Percentiles rank a stretch among this genome's conserved stretches.
phyloP scores from a whole-genome alignment of 148 eudicot species.

The Rhododendron griersonianum region DNA sequence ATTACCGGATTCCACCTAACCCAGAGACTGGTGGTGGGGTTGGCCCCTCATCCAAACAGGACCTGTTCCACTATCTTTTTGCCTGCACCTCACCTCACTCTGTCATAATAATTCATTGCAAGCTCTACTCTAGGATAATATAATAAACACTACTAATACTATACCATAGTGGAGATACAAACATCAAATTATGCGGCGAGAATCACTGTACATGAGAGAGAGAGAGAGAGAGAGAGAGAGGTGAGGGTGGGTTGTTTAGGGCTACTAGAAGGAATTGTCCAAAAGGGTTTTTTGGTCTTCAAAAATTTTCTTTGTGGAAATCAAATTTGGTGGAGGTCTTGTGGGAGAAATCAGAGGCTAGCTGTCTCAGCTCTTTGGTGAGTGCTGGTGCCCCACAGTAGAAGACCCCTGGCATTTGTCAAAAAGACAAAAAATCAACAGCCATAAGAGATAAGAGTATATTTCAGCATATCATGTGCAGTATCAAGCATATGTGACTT shows the following conservation, averaged over 20 bases:
- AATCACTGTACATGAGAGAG: not conserved
- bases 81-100: not conserved
- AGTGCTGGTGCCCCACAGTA: slow-evolving; percentile 59
- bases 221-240: not conserved
- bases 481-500: not conserved
- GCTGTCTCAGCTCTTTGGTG: slow-evolving; percentile 44
- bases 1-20: not conserved
- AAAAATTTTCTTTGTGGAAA: slow-evolving; percentile 50
- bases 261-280: not conserved
- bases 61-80: slow-evolving; percentile 7
- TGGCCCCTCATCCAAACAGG: not conserved
- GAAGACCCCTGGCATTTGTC: slow-evolving; percentile 37
- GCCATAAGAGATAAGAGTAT: not conserved
- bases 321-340: slow-evolving; percentile 51
- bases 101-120: not conserved
- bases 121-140: not conserved
- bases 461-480: not conserved
- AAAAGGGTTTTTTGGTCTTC: not conserved
- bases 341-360: slow-evolving; percentile 48
- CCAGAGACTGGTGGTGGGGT: not conserved
- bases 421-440: not conserved
- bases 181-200: not conserved
- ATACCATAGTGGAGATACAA: not conserved
- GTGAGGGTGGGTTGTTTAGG: no score
- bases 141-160: not conserved